Evolutionary conservation across 2,329 filamentous ascomycete species (phyloP), one percentile per base, ranked within the genome.

Genomic region (Leptosphaerulina australis): DNA sequence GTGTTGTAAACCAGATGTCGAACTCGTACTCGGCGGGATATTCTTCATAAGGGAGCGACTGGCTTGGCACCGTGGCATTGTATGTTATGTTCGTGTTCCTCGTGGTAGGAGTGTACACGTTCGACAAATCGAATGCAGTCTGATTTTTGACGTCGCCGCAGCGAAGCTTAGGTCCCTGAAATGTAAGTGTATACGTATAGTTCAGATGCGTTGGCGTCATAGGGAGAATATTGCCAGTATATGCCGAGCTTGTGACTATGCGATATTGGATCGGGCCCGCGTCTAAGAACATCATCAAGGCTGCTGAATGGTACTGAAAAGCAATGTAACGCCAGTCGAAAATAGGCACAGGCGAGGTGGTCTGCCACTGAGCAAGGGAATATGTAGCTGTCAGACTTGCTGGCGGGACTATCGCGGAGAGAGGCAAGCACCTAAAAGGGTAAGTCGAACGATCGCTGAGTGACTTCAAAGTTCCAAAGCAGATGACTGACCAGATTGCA

Each of bases 381-480:
- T 33, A 10, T 4, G 28, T 29, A 34, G 17, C 29, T 14, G 28
- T 44, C 7, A 44, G 30, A 44, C 25, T 33, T 34, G 26, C 39
- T n/a, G 39, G 26, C 39, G 12, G 39, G 29, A 20, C 25, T 12
- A 44, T 33, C 17, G 39, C 22, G 20, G 39, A 29, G 25, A 44
- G 39, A 33, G 39, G 39, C 20, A 44, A 31, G 29, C 28, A 44
- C 39, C 39, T 44, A 20, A 44, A 33, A 1, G 22, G 14, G 11
- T 33, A 10, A 22, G 10, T 14, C 15, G 24, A 14, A 14, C 24
- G 29, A 33, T 14, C 28, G 11, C 28, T 9, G 25, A 33, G 15
- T 18, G 28, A 25, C 8, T n/a, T n/a, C n/a, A n/a, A n/a, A n/a
- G n/a, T n/a, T n/a, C n/a, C n/a, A n/a, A n/a, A n/a, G n/a, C n/a